These are phyloP conservation scores for Maudiozyma bulderi DNA, from an alignment of 805 yeast genomes.

Conservation along the genomic window DNA sequence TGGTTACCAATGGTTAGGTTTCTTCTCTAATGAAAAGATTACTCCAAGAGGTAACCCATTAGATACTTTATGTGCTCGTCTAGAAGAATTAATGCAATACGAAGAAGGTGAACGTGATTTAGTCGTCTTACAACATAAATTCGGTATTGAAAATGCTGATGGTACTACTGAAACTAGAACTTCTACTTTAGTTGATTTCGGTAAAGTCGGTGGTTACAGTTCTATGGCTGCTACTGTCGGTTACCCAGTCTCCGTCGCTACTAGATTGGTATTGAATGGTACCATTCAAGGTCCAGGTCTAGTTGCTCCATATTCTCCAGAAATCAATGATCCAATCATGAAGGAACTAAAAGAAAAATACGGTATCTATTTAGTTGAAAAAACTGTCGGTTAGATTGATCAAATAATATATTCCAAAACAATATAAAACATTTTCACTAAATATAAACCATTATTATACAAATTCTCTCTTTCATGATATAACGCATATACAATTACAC, in stretches of 20 bases:
- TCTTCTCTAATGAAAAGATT: conserved; percentile 66
- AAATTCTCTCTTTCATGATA: not conserved
- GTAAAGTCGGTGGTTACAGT: conserved; percentile 80
- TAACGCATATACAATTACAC: too few relatives aligned
- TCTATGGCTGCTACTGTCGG: conserved; percentile 99
- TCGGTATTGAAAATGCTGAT: conserved; percentile 93
- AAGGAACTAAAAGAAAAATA: conserved; percentile 83
- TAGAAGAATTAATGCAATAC: conserved; percentile 93
- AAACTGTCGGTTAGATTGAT: conserved; percentile 40
- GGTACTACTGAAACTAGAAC: conserved; percentile 88
- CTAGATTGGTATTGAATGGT: conserved; percentile 77
- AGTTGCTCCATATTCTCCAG: conserved; percentile 86
- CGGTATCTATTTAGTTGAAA: conserved; percentile 81
- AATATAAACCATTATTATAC: not conserved
- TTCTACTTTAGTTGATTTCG: conserved; percentile 89
- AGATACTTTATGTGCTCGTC: conserved; percentile 93
- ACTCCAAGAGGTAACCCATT: conserved; percentile 89
- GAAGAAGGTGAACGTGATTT: conserved; percentile 92
- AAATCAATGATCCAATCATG: conserved; percentile 84
- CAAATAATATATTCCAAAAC: not conserved
- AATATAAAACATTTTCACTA: not conserved
- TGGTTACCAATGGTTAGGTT: conserved; percentile 91
- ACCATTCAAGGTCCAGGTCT: conserved; percentile 70
- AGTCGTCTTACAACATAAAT: conserved; percentile 93
- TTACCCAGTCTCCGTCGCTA: conserved; percentile 96